These are phyloP conservation scores for Lathyrus tuberosus DNA, from an alignment of 306 rosid genomes.

Conservation along the genomic window DNA sequence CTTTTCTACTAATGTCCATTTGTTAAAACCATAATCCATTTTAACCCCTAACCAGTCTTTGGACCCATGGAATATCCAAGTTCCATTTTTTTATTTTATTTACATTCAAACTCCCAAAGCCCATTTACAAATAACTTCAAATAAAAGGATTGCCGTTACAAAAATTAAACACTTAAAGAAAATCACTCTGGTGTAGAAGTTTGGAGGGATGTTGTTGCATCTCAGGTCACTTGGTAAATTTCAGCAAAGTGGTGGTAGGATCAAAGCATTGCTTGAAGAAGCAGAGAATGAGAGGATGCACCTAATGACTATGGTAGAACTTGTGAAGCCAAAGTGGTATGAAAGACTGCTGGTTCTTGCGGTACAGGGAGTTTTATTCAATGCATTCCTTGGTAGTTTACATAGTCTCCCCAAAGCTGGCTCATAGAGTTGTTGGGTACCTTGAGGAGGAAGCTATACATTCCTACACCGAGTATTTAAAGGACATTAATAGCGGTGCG, in stretches of 20 bases:
- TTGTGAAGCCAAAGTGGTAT: constrained; percentile 73
- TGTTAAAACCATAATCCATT: no score
- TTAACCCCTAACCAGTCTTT: no score
- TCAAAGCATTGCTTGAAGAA: constrained; percentile 83
- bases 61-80: no score
- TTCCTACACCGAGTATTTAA: constrained; percentile 68
- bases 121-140: no score
- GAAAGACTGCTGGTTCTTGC: constrained; percentile 70
- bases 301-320: constrained; percentile 83
- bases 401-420: constrained; percentile 63
- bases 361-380: constrained; percentile 89
- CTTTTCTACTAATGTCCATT: no score
- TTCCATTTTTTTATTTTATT: no score
- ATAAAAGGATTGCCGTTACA: no score
- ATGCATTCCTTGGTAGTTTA: constrained; percentile 64
- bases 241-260: constrained; percentile 77
- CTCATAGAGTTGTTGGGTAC: constrained; percentile 80
- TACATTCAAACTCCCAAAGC: no score
- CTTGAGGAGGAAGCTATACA: constrained; percentile 77
- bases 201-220: constrained; percentile 81
- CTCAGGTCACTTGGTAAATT: constrained; percentile 64
- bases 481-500: constrained; percentile 58
- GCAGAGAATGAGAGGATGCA: constrained; percentile 94
- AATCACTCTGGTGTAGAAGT: no score
- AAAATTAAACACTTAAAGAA: no score